phyloP scores from a whole-genome alignment of 1,139 yeast genomes.

The Pichia norvegensis region DNA sequence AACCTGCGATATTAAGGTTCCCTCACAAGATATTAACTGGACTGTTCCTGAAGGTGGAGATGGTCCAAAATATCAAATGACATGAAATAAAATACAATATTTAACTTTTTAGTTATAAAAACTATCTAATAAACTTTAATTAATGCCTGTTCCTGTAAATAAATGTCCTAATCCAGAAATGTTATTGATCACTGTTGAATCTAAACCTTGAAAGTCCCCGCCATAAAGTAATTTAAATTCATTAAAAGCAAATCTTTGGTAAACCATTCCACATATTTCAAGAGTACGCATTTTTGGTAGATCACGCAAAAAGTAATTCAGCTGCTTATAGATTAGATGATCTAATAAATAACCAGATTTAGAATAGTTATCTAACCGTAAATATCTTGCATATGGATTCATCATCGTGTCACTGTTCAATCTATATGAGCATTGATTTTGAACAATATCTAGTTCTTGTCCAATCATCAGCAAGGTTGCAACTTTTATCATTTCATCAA shows the following conservation, averaged over 20 bases:
- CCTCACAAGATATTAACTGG: constrained; percentile 92
- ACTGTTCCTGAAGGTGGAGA: constrained; percentile 97
- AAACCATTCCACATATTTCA: constrained; percentile 27
- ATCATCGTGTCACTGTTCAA: constrained; percentile 5
- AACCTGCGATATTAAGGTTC: constrained; percentile 95
- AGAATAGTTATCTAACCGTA: constrained; percentile 6
- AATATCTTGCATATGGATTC: constrained; percentile 7
- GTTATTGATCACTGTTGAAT: constrained; percentile 14
- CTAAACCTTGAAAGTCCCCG: constrained; percentile 18
- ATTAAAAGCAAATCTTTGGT: constrained; percentile 10
- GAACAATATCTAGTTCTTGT: constrained; percentile 22
- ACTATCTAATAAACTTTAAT: background rate
- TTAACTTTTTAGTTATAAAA: no score
- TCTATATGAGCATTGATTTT: constrained; percentile 5
- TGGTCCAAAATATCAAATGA: constrained; percentile 89
- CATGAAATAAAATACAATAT: constrained; percentile 32
- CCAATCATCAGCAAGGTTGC: constrained; percentile 26
- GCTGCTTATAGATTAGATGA: constrained; percentile 22
- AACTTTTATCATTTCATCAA: constrained; percentile 24
- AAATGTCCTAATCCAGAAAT: constrained; percentile 24
- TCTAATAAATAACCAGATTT: constrained; percentile 23
- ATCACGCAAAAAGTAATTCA: constrained; percentile 17
- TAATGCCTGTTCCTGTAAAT: constrained; percentile 13
- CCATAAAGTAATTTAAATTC: constrained; percentile 21
- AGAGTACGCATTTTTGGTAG: constrained; percentile 19